Evolutionary conservation across 1,139 yeast genomes (phyloP), one percentile per base, ranked within the genome.

Genomic region (Yamadazyma songkhlaensis): DNA sequence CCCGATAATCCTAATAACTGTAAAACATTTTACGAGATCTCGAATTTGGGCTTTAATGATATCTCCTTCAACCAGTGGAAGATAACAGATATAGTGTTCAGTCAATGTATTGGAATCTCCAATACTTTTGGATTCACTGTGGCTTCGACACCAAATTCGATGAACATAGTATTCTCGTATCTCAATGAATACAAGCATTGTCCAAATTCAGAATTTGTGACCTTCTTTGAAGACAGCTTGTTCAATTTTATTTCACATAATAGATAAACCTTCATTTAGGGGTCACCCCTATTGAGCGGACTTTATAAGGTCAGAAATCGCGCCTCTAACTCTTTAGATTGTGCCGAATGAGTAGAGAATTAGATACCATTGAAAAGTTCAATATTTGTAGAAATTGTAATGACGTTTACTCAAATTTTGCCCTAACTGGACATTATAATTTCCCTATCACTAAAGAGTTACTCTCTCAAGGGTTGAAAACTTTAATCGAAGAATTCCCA

Each of bases 331-430:
- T n/a, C n/a, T n/a, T n/a, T n/a, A n/a, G n/a, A n/a, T n/a, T n/a
- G n/a, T 17, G 6, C 20, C 4, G 20, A 17, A 17, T 17, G 20
- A 17, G 20, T 17, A 17, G 20, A 17, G 20, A 17, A 17, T 17
- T 17, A 17, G 20, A 17, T 13, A 9, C 13, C 8, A 27, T 27
- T 25, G 70, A 64, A 34, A 41, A 57, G 24, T 58, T 49, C 40
- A 57, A 58, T 41, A 47, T 64, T 20, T 54, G 61, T 42, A 47
- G 68, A 17, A 57, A 56, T 23, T 38, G 47, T 7, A 48, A 49
- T 28, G 40, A 41, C 1, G 44, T 44, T 34, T 66, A 61, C 36
- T 43, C 60, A 10, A 64, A 64, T 41, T 61, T 59, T 44, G 57
- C 53, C 33, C 39, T 64, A 11, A 47, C 57, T 3, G 66, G 53